Conservation (phyloP, 2,329 filamentous ascomycete genomes). For the Shiraia sp. region DNA sequence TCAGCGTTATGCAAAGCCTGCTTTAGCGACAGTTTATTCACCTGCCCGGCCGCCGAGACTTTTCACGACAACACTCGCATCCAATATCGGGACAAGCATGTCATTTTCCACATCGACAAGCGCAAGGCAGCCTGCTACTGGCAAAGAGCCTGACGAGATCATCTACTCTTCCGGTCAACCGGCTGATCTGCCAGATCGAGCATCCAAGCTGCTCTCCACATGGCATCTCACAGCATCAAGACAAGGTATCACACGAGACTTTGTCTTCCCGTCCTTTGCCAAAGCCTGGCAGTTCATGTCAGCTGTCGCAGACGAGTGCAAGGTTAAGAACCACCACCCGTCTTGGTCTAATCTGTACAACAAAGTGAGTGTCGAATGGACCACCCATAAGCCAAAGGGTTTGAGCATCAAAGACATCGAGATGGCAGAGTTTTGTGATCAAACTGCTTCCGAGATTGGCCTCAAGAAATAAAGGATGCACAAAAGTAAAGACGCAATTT, state of each 20-base stretch:
- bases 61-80: no score
- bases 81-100: no score
- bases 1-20: constrained; percentile 13
- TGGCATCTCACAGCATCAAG: constrained; percentile 30
- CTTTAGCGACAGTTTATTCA: constrained; percentile 3
- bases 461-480: constrained; percentile 17
- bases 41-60: no score
- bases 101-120: constrained; percentile 2
- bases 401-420: constrained; percentile 41
- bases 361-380: constrained; percentile 39
- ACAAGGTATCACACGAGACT: constrained; percentile 33
- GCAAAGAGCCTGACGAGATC: constrained; percentile 11
- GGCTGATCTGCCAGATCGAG: constrained; percentile 28
- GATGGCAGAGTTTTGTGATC: constrained; percentile 44
- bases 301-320: constrained; percentile 38
- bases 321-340: constrained; percentile 38
- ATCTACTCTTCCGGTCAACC: constrained; percentile 36
- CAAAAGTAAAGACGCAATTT: no score
- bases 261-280: constrained; percentile 35
- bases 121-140: constrained; percentile 13
- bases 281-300: constrained; percentile 41
- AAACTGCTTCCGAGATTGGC: constrained; percentile 31
- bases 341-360: constrained; percentile 42
- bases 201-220: constrained; percentile 20
- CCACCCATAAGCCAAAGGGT: constrained; percentile 40